phyloP scores from a whole-genome alignment of 2,329 filamentous ascomycete species.

The Hortaea sp. region DNA sequence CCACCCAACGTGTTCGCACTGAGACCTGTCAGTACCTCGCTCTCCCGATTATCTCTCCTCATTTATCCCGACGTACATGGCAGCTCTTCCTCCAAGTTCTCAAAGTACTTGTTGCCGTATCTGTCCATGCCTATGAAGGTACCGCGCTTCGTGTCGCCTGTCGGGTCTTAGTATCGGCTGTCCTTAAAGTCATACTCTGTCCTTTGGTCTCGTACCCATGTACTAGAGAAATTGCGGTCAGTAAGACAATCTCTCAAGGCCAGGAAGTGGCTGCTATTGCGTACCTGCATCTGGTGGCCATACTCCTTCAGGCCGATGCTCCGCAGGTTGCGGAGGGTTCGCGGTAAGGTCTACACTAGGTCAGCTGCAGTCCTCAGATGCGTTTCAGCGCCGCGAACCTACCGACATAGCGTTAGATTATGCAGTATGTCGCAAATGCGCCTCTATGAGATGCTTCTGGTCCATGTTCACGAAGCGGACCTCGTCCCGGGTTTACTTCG shows the following conservation, averaged over 20 bases:
- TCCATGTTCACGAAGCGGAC: too few species aligned
- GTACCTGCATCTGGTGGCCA: slow-evolving; percentile 85
- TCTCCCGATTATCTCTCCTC: slow-evolving; percentile 1
- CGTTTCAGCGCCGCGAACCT: neutral
- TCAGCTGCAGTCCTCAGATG: too few species aligned
- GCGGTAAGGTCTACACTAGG: slow-evolving; percentile 52
- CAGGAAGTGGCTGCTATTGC: slow-evolving; percentile 20
- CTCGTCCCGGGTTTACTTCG: too few species aligned
- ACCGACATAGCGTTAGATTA: slow-evolving; percentile 55
- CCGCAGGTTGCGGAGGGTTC: slow-evolving; percentile 80
- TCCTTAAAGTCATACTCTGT: neutral
- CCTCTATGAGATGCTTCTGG: too few species aligned
- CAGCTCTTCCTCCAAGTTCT: slow-evolving; percentile 83
- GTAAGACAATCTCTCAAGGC: too few species aligned
- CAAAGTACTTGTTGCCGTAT: slow-evolving; percentile 95
- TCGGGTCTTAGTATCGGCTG: slow-evolving; percentile 19
- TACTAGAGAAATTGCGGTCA: slow-evolving; percentile 16
- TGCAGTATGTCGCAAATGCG: too few species aligned
- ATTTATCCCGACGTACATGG: slow-evolving; percentile 53
- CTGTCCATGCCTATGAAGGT: slow-evolving; percentile 73
- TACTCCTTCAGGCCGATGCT: slow-evolving; percentile 87
- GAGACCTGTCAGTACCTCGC: slow-evolving; percentile 4
- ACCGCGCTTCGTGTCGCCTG: slow-evolving; percentile 94
- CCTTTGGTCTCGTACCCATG: slow-evolving; percentile 20
- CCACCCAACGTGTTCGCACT: slow-evolving; percentile 96